Evolutionary conservation across 306 rosid genomes (phyloP), one percentile per base, ranked within the genome.

Genomic region (Prosopis cineraria): DNA sequence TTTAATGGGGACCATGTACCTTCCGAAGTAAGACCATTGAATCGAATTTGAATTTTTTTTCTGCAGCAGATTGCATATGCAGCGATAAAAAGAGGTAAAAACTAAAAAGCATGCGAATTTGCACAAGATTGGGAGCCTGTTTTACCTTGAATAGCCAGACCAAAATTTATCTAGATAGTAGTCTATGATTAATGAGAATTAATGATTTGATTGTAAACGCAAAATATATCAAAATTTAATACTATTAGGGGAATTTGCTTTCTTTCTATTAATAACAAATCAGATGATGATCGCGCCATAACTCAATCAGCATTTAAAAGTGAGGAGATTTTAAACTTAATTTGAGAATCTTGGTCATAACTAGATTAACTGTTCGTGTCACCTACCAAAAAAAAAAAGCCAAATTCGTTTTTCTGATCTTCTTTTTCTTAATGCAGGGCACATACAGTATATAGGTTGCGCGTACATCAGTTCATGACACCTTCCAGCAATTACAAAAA

Each of bases 21-120:
- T 87, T 85, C 68, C 70, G 53, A 39, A 82, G 74, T 17, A 75
- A 71, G 60, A 55, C 85, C 91, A 85, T 85, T 63, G 74, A 6
- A 4, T 50, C 55, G 30, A 80, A 72, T 29, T 34, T 52, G 80
- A 65, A 47, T 56, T 59, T 72, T 62, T 70, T 65, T 72, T 47
- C 72, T 43, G 16, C 41, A 33, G 36, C 39, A 76, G 68, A 33
- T 78, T 59, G 30, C 44, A 74, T 27, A 52, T 59, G 11, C 1
- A 37, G 31, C 19, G 59, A 59, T 10, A 39, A 59, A 74, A 70
- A 81, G 83, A 74, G 78, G 88, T 39, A 55, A n/a, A 70, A 37
- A 36, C 53, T 71, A 44, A 64, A 29, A 24, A 40, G n/a, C n/a
- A 65, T 34, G 70, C 70, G 19, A 37, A 20, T 64, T 31, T 9